A percentile compares a stretch with the other conserved stretches of the same genome.
Evolutionary conservation across 139 green algal species (phyloP).

Genomic region (Micractinium conductrix): DNA sequence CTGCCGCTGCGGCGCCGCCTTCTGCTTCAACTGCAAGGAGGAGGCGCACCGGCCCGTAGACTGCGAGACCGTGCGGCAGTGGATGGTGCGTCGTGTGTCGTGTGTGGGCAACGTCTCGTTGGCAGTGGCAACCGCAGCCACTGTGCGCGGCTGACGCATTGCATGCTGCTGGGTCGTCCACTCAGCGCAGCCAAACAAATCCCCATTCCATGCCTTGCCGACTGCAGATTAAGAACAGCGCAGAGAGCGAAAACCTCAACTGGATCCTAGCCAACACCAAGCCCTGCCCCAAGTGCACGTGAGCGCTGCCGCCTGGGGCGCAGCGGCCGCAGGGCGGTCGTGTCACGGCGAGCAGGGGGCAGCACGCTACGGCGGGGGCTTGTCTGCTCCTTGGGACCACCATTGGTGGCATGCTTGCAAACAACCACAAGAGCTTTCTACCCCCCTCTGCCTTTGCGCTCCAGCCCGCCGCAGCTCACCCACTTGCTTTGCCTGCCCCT

Average conservation of each 20-base stretch:
- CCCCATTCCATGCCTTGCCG: background rate
- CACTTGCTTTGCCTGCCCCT: background rate
- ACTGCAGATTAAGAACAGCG: constrained; percentile 72
- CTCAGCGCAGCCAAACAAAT: too few species aligned
- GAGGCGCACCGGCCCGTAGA: constrained; percentile 82
- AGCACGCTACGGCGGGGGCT: background rate
- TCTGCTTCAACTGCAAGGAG: constrained; percentile 84
- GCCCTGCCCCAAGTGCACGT: constrained; percentile 76
- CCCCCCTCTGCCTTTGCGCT: background rate
- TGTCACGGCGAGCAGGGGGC: background rate
- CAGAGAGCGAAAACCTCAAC: constrained; percentile 83
- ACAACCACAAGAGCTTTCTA: background rate
- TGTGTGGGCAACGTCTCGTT: background rate
- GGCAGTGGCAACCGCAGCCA: background rate
- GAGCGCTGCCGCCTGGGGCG: background rate
- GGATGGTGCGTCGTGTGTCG: constrained; percentile 35
- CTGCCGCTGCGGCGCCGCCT: constrained; percentile 74
- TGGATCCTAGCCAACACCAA: constrained; percentile 90
- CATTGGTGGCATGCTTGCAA: background rate
- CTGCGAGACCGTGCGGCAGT: constrained; percentile 19
- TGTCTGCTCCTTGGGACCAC: background rate
- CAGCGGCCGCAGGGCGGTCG: background rate
- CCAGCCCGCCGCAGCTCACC: background rate
- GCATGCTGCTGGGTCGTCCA: background rate
- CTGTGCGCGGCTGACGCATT: too few species aligned